Base-by-base conservation (phyloP, 2,329 filamentous ascomycete species). In the Aspergillus floridensis region DNA sequence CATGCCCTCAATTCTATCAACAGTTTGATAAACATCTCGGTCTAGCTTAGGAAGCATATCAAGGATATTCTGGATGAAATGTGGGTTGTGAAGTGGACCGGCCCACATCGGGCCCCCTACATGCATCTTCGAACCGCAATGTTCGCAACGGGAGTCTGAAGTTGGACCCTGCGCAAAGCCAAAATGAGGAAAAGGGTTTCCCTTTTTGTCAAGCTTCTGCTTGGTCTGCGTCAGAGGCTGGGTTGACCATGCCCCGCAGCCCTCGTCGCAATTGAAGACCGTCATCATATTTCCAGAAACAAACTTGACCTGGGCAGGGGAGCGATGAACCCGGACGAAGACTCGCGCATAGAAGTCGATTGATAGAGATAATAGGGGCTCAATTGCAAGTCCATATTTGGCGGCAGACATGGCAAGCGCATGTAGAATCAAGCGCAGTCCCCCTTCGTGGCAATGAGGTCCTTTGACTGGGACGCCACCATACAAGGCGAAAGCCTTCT, bases 261-360 rank as follows among this genome's bases (percentile, higher is more conserved):
- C 95, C 7, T 84, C 79, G 70, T 96, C 93, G 74, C 95, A 99
- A 72, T 88, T 92, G 77, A 96, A 96, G 0, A 96, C 87, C 7
- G 96, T 65, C 93, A 99, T 97, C 0, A 90, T 95, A 75, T 93
- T 97, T 38, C 91, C 89, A 2, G 92, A 91, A 21, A 92, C 82
- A 63, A 96, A 93, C 74, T 98, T 99, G 71, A 97, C 93, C 57
- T 92, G 88, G 3, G 88, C 88, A 0, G 92, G 90, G 4, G 91
- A 92, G 66, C 87, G 91, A 61, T 85, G 83, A 38, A 99, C 84
- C 21, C 89, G 86, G 49, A 99, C 88, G 72, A 98, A 99, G 2
- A 97, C 83, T 49, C 96, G 87, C 21, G 89, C 87, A 72, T 99
- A 99, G 74, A 96, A 99, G 75, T 99, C 95, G 63, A 98, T 96